Conservation (phyloP, 495 filamentous ascomycete genomes). For the Penicillium silybi region DNA sequence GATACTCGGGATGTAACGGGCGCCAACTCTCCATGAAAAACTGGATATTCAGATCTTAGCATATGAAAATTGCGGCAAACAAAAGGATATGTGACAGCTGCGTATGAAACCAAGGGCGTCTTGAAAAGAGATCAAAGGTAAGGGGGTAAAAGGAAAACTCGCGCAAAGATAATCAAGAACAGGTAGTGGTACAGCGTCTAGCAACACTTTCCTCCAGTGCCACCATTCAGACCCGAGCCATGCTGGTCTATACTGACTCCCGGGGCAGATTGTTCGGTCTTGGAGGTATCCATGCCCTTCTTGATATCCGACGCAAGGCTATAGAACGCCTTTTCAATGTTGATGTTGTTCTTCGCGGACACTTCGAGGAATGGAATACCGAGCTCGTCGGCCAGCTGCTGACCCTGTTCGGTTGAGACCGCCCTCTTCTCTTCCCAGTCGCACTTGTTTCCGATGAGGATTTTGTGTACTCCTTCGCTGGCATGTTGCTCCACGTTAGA, state of each 20-base stretch:
- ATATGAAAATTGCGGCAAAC: constrained; percentile 22
- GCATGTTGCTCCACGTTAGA: constrained; percentile 99
- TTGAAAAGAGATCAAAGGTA: not conserved
- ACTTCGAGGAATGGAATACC: constrained; percentile 99
- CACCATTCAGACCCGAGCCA: constrained; percentile 54
- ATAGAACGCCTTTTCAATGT: constrained; percentile 98
- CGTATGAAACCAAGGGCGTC: constrained; percentile 4
- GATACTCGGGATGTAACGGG: constrained; percentile 16
- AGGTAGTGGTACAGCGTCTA: constrained; percentile 42
- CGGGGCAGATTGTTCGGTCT: constrained; percentile 63
- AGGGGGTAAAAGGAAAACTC: constrained; percentile 4
- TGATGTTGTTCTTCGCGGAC: constrained; percentile 97
- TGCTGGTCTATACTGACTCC: constrained; percentile 68
- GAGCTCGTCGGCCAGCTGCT: constrained; percentile 90
- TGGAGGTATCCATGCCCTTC: constrained; percentile 72
- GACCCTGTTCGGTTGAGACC: constrained; percentile 88
- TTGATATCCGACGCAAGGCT: constrained; percentile 95
- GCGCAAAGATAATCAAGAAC: constrained; percentile 3
- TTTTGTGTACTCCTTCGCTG: constrained; percentile 99
- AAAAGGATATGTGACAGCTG: constrained; percentile 1
- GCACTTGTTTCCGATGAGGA: constrained; percentile 99
- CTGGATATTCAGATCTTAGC: constrained; percentile 23
- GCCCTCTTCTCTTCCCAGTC: constrained; percentile 99
- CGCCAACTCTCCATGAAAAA: constrained; percentile 19
- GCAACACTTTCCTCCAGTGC: constrained; percentile 79